These are phyloP conservation scores for Heterobasidion parviporum DNA, from an alignment of 1,284 basidiomycete species.

Conservation along the genomic window DNA sequence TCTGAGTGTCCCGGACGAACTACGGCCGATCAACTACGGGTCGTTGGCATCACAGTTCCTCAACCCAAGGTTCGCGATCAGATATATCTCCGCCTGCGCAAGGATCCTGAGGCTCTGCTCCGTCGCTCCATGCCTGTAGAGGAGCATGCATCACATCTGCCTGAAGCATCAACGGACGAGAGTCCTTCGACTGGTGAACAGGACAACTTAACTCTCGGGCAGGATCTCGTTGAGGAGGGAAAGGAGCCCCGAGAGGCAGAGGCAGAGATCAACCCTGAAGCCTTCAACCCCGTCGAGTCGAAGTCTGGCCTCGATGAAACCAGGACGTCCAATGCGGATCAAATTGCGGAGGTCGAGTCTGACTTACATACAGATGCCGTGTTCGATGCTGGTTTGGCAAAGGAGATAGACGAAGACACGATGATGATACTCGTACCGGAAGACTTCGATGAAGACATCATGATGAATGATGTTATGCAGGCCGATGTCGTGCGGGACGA, in stretches of 20 bases:
- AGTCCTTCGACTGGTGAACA: background rate
- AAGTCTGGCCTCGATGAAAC: too few relatives aligned
- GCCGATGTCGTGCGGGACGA: too few relatives aligned
- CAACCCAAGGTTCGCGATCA: background rate
- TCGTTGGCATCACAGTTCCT: background rate
- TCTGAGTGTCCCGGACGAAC: background rate
- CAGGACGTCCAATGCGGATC: too few relatives aligned
- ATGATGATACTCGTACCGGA: too few relatives aligned
- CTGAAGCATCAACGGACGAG: background rate
- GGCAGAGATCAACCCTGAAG: too few relatives aligned
- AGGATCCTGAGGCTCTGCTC: background rate
- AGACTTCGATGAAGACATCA: too few relatives aligned
- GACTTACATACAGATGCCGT: too few relatives aligned
- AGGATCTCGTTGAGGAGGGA: background rate
- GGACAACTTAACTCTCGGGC: background rate
- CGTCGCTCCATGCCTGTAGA: background rate
- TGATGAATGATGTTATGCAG: too few relatives aligned
- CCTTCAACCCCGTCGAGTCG: too few relatives aligned
- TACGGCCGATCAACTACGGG: background rate
- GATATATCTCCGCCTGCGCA: background rate
- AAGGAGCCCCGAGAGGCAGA: background rate
- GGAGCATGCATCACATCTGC: background rate
- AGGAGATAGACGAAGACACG: too few relatives aligned
- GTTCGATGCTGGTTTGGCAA: too few relatives aligned
- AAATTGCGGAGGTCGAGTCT: too few relatives aligned